These are phyloP conservation scores for Wickerhamomyces sp. DNA, from an alignment of 1,139 yeast genomes.

Conservation along the genomic window DNA sequence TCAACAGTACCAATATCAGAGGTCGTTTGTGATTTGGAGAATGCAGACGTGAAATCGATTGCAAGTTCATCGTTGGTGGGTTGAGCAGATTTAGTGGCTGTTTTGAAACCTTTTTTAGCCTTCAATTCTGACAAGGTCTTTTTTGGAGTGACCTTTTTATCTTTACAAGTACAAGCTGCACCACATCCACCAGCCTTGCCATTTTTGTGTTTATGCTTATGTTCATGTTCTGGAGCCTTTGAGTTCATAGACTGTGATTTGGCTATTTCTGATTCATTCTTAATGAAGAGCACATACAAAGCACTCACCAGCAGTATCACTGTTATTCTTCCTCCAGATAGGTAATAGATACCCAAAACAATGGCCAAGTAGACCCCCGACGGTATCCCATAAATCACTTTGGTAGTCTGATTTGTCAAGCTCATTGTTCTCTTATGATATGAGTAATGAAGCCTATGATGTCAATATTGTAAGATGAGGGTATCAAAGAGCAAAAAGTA, in stretches of 20 bases:
- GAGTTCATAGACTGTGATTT: not conserved
- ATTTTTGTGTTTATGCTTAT: constrained; percentile 15
- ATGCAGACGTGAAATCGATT: constrained; percentile 38
- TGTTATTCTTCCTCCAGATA: constrained; percentile 32
- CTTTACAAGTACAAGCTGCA: constrained; percentile 24
- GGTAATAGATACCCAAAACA: constrained; percentile 9
- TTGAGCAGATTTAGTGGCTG: not conserved
- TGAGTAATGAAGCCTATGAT: no score
- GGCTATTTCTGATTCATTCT: constrained; percentile 3
- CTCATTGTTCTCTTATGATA: not conserved
- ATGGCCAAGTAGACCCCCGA: not conserved
- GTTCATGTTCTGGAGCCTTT: constrained; percentile 4
- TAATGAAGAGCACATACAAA: constrained; percentile 24
- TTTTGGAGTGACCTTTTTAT: constrained; percentile 17
- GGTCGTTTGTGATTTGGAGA: constrained; percentile 9
- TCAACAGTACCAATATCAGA: constrained; percentile 1
- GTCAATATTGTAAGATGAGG: no score
- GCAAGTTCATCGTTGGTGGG: constrained; percentile 24
- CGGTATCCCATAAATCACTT: not conserved
- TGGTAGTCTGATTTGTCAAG: not conserved
- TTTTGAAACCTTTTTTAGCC: constrained; percentile 19
- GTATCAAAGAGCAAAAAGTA: no score
- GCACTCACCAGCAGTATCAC: constrained; percentile 26
- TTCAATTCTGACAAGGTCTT: constrained; percentile 21
- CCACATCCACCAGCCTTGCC: constrained; percentile 29